phyloP scores from a whole-genome alignment of 768 basidiomycete species.

The Lentinula lateritia region DNA sequence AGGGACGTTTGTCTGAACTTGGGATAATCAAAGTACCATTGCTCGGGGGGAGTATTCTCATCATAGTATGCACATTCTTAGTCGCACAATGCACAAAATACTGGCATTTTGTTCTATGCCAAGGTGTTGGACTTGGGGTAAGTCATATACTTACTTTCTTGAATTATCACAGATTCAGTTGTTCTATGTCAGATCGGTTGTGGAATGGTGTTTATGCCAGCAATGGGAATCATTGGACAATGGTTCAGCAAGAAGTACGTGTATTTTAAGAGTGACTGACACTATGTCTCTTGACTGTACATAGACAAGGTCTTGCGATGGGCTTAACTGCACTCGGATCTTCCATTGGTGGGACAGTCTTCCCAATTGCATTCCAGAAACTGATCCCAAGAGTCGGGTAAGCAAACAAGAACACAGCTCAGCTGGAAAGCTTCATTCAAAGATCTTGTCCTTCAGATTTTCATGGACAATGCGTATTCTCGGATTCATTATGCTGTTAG shows the following conservation, averaged over 20 bases:
- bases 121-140: constrained; percentile 67
- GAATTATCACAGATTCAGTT: too few species aligned
- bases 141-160: background rate
- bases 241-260: constrained; percentile 62
- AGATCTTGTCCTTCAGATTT: constrained; percentile 26
- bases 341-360: constrained; percentile 61
- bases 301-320: constrained; percentile 47
- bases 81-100: constrained; percentile 62
- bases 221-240: constrained; percentile 55
- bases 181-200: constrained; percentile 29
- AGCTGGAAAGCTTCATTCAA: background rate
- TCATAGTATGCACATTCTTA: constrained; percentile 49
- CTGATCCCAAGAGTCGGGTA: constrained; percentile 47
- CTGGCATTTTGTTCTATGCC: constrained; percentile 76
- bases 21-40: constrained; percentile 42
- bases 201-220: constrained; percentile 60
- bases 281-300: constrained; percentile 56
- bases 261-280: constrained; percentile 43
- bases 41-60: constrained; percentile 39
- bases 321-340: constrained; percentile 63
- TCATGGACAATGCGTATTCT: constrained; percentile 71
- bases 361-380: constrained; percentile 57
- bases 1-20: constrained; percentile 48
- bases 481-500: constrained; percentile 55
- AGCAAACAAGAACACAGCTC: constrained; percentile 18